Base-by-base conservation (phyloP, 2,329 filamentous ascomycete species). In the Escovopsis sp. region DNA sequence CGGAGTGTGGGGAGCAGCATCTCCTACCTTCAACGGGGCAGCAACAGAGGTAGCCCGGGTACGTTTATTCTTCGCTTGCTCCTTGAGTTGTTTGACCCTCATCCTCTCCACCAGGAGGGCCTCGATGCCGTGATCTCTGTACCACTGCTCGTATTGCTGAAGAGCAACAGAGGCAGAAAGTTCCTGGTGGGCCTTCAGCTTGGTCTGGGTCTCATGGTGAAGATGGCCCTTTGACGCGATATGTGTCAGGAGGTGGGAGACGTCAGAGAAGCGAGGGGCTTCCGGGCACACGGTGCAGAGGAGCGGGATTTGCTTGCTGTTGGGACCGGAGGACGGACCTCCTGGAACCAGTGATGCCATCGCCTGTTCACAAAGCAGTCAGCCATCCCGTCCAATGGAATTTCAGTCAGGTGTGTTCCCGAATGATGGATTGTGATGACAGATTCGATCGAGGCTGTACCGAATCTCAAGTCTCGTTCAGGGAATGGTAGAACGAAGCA, bases 191-290 rank as follows among this genome's bases (percentile, higher is more conserved):
- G 78, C 72, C 38, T 72, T 73, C 44, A 94, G 72, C 48, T 84
- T 78, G 35, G 85, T 68, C 49, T 84, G 85, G 61, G 87, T 92
- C 48, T 83, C 76, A 52, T 84, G 72, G 40, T 85, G 77, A 25
- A 94, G 64, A 54, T 96, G 88, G n/a, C 81, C 80, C 54, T 94
- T 94, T 43, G 87, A 94, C 40, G 81, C 76, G 42, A 94, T 74
- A 52, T 96, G 88, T 11, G 88, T 96, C 51, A 96, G 72, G 27
- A 94, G 66, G 56, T 94, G 88, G 25, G 87, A 94, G 31, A 86
- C 67, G 56, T 96, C 88, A 37, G 85, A 93, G 60, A 94, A 94
- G 21, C 61, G 71, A 27, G 84, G 83, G 41, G 70, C 70, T 45
- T 79, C 83, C 26, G 81, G 79, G 54, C 88, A 96, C 45, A 94